Percentiles rank a stretch among this genome's conserved stretches.
phyloP scores from a whole-genome alignment of 345 rosid genomes.

The Ceriops decandra region DNA sequence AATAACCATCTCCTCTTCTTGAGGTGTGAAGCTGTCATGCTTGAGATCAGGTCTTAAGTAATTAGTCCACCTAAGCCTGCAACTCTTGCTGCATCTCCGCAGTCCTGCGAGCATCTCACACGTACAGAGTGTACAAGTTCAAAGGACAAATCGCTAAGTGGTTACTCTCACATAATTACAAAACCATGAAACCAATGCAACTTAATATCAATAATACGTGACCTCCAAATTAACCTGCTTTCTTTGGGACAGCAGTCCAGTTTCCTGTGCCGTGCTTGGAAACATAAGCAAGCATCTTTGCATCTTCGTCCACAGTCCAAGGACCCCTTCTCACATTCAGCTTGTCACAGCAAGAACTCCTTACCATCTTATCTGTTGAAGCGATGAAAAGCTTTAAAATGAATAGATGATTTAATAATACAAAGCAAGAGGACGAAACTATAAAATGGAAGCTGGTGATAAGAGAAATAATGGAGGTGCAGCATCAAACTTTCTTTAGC shows the following conservation, averaged over 20 bases:
- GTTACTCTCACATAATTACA: neutral
- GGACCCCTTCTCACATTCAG: conserved; percentile 36
- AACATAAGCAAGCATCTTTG: conserved; percentile 48
- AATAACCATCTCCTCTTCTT: conserved; percentile 83
- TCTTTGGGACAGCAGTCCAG: conserved; percentile 51
- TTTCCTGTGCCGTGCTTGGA: conserved; percentile 58
- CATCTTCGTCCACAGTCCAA: conserved; percentile 69
- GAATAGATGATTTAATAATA: neutral
- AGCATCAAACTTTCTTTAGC: conserved; percentile 5
- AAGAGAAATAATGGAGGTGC: neutral
- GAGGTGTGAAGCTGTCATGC: conserved; percentile 63
- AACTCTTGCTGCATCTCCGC: conserved; percentile 72
- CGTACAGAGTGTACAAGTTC: neutral
- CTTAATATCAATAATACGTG: neutral
- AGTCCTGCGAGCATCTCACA: conserved; percentile 40
- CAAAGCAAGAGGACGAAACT: neutral
- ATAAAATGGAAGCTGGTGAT: neutral
- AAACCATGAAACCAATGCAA: conserved; percentile 1
- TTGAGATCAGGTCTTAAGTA: conserved; percentile 53
- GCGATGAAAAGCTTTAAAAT: neutral
- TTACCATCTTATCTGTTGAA: conserved; percentile 9
- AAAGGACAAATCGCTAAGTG: neutral
- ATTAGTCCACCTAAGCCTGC: conserved; percentile 79
- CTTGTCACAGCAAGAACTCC: conserved; percentile 46
- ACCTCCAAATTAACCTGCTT: conserved; percentile 39